Evolutionary conservation across 1,284 basidiomycete genomes (phyloP).

Genomic region (Microbotryomycetes sp.): DNA sequence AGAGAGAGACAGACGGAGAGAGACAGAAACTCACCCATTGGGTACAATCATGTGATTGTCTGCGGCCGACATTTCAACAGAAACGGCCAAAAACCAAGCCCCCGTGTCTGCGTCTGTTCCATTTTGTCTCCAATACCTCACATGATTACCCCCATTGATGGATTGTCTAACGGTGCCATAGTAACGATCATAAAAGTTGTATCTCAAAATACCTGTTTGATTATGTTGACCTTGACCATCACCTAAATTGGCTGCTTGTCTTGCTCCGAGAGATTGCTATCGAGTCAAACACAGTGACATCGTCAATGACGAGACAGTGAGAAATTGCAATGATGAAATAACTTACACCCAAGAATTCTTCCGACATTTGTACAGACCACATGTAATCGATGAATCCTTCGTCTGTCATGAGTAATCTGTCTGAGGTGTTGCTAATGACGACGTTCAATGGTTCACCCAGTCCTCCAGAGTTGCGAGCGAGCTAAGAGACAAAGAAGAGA

Average conservation of each 20-base stretch:
- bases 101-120: slow-evolving; percentile 46
- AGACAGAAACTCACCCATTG: slow-evolving; percentile 49
- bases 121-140: slow-evolving; percentile 68
- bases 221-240: slow-evolving; percentile 71
- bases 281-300: too few relatives aligned
- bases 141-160: slow-evolving; percentile 79
- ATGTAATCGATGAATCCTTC: slow-evolving; percentile 40
- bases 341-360: slow-evolving; percentile 67
- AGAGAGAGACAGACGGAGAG: background rate
- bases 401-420: slow-evolving; percentile 62
- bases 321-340: slow-evolving; percentile 74
- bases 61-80: slow-evolving; percentile 32
- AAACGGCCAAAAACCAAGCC: slow-evolving; percentile 71
- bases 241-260: slow-evolving; percentile 73
- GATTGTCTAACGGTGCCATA: slow-evolving; percentile 78
- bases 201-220: slow-evolving; percentile 69
- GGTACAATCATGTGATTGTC: slow-evolving; percentile 51
- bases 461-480: slow-evolving; percentile 58
- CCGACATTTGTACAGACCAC: slow-evolving; percentile 42
- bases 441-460: slow-evolving; percentile 84
- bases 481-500: slow-evolving; percentile 40
- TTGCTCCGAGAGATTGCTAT: slow-evolving; percentile 50
- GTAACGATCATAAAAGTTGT: slow-evolving; percentile 67
- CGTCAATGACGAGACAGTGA: too few relatives aligned
- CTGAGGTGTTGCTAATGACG: slow-evolving; percentile 76